Conservation (phyloP, 2,329 filamentous ascomycete genomes). For the Nemania serpens region DNA sequence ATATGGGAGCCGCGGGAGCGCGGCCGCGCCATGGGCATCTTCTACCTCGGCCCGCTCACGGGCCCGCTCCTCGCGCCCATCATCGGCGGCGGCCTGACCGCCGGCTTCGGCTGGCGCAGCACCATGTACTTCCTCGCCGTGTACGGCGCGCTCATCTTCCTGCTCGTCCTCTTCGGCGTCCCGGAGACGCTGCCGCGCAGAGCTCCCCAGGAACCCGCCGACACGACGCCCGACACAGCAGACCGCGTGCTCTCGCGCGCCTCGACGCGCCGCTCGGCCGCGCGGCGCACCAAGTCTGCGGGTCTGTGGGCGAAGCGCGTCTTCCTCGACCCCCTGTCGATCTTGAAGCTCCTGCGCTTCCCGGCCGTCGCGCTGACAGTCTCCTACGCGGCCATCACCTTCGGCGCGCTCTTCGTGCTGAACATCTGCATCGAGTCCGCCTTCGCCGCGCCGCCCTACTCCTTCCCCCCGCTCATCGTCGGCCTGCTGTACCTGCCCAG, state of each 20-base stretch:
- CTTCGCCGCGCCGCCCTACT: conserved; percentile 70
- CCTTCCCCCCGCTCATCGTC: conserved; percentile 68
- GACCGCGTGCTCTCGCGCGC: conserved; percentile 50
- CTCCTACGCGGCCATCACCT: conserved; percentile 74
- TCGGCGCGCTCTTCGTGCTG: conserved; percentile 74
- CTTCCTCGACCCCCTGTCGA: conserved; percentile 73
- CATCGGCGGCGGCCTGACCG: conserved; percentile 72
- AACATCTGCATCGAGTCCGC: conserved; percentile 77
- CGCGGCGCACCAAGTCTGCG: conserved; percentile 61
- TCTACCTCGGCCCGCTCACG: conserved; percentile 78
- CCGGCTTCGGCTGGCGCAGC: conserved; percentile 73
- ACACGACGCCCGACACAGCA: background rate
- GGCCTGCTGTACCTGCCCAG: conserved; percentile 79
- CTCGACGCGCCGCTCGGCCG: conserved; percentile 65
- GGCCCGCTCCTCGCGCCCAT: conserved; percentile 78
- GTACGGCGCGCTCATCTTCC: conserved; percentile 64
- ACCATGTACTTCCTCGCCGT: conserved; percentile 79
- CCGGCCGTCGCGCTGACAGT: conserved; percentile 76
- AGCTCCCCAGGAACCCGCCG: conserved; percentile 29
- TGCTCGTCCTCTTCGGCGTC: conserved; percentile 63
- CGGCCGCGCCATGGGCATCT: conserved; percentile 79
- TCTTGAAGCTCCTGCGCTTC: conserved; percentile 74
- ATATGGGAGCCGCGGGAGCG: conserved; percentile 76
- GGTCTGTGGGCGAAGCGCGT: conserved; percentile 60
- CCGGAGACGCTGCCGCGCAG: conserved; percentile 65